phyloP scores from a whole-genome alignment of 2,329 filamentous ascomycete species.

The Leptographium lundbergii region DNA sequence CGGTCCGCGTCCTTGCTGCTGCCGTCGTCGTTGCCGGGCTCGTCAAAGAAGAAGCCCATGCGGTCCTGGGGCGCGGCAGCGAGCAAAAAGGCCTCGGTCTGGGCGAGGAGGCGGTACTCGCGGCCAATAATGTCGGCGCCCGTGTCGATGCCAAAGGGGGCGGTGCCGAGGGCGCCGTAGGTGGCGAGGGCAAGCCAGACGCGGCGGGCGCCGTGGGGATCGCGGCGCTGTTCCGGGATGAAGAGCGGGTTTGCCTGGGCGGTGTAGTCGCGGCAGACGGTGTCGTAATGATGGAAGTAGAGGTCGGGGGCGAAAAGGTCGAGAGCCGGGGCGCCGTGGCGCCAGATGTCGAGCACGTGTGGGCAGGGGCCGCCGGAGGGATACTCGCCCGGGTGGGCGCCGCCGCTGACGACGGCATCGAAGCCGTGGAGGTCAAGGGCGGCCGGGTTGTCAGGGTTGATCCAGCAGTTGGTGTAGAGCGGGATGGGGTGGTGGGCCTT shows the following conservation, averaged over 20 bases:
- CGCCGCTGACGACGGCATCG: not conserved
- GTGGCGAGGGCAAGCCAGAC: slow-evolving; percentile 23
- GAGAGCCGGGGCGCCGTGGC: slow-evolving; percentile 26
- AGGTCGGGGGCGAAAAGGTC: slow-evolving; percentile 35
- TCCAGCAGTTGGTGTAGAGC: slow-evolving; percentile 24
- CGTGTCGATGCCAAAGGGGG: slow-evolving; percentile 22
- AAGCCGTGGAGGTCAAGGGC: slow-evolving; percentile 5
- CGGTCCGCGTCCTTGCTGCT: not conserved
- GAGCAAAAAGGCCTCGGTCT: not conserved
- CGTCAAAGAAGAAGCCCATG: slow-evolving; percentile 21
- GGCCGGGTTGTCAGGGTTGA: slow-evolving; percentile 16
- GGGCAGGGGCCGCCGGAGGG: slow-evolving; percentile 31
- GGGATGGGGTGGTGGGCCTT: slow-evolving; percentile 21
- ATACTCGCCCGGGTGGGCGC: slow-evolving; percentile 25
- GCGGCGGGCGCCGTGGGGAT: slow-evolving; percentile 29
- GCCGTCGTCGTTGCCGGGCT: slow-evolving; percentile 1
- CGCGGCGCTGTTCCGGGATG: slow-evolving; percentile 38
- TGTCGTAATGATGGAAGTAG: slow-evolving; percentile 25
- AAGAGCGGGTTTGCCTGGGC: slow-evolving; percentile 27
- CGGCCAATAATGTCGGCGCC: slow-evolving; percentile 7
- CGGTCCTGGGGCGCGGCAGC: slow-evolving; percentile 1
- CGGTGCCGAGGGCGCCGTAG: slow-evolving; percentile 18
- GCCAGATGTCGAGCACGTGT: slow-evolving; percentile 32
- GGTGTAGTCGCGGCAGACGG: not conserved
- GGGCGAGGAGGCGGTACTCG: slow-evolving; percentile 22